phyloP scores from a whole-genome alignment of 495 filamentous ascomycete species.

The Aspergillus bridgeri region DNA sequence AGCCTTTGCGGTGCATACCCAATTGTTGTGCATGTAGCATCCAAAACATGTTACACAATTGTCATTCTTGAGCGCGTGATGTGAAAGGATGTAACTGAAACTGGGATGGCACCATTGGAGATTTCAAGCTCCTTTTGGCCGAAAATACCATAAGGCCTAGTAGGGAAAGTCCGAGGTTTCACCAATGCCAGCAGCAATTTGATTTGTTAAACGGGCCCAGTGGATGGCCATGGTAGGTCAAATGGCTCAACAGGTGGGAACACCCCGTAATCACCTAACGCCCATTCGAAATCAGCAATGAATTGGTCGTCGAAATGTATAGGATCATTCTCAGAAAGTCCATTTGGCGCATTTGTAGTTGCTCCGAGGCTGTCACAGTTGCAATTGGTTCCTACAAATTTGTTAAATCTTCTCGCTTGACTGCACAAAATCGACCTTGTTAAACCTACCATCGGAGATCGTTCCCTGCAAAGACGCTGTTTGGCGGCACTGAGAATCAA shows the following conservation, averaged over 20 bases:
- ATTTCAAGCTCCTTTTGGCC: not conserved
- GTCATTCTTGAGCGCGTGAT: not conserved
- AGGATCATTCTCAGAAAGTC: slow-evolving; percentile 16
- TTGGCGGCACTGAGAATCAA: slow-evolving; percentile 28
- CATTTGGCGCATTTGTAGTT: not conserved
- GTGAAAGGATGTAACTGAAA: not conserved
- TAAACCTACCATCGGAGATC: slow-evolving; percentile 15
- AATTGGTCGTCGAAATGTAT: slow-evolving; percentile 37
- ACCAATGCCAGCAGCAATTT: not conserved
- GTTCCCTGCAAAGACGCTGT: slow-evolving; percentile 13
- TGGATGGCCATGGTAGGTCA: slow-evolving; percentile 17
- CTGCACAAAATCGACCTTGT: slow-evolving; percentile 5
- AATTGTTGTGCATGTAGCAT: not conserved
- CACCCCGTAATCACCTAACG: slow-evolving; percentile 27
- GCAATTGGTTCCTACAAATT: slow-evolving; percentile 11
- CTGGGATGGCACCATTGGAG: not conserved
- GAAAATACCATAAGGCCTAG: not conserved
- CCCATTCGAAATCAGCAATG: slow-evolving; percentile 39
- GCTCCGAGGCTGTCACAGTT: slow-evolving; percentile 12
- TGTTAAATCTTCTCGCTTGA: slow-evolving; percentile 1
- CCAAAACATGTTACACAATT: not conserved
- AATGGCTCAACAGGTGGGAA: slow-evolving; percentile 16
- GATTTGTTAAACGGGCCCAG: slow-evolving; percentile 2
- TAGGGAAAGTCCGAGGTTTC: not conserved
- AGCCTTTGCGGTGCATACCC: not conserved